Percentiles rank a stretch among this genome's conserved stretches.
phyloP scores from a whole-genome alignment of 306 rosid species.

The Acmispon strigosus region DNA sequence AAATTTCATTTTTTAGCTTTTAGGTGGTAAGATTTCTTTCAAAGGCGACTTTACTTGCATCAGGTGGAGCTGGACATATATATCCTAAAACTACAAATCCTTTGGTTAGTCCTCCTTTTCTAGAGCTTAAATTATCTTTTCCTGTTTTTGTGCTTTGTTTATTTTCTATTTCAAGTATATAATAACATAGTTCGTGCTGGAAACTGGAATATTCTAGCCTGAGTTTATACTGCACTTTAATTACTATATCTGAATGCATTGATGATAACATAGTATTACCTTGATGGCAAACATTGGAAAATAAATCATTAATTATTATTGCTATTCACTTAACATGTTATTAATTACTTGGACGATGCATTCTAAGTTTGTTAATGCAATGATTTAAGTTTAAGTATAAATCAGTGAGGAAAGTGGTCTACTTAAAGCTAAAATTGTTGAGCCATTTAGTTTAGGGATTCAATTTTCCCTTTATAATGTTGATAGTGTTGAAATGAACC shows the following conservation, averaged over 20 bases:
- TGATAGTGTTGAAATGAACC: background rate
- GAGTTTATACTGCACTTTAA: background rate
- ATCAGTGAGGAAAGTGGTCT: background rate
- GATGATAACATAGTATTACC: background rate
- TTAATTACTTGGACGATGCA: background rate
- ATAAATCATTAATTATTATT: background rate
- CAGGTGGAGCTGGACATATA: constrained; percentile 97
- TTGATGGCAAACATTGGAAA: background rate
- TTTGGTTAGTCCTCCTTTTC: constrained; percentile 40
- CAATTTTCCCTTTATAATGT: background rate
- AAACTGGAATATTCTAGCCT: background rate
- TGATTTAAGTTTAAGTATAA: background rate
- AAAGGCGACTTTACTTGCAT: constrained; percentile 86
- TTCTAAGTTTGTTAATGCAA: background rate
- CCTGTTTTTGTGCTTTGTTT: background rate
- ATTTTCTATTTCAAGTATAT: background rate
- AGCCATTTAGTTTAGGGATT: background rate
- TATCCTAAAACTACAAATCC: constrained; percentile 96
- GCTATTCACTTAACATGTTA: background rate
- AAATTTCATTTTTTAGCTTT: constrained; percentile 26
- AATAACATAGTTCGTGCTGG: background rate
- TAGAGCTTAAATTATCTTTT: background rate
- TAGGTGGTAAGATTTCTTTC: constrained; percentile 92
- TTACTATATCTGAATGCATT: background rate
- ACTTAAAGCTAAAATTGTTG: background rate